Evolutionary conservation across 2,329 filamentous ascomycete genomes (phyloP), one percentile per base, ranked within the genome.

Genomic region (Xylariaceae sp.): DNA sequence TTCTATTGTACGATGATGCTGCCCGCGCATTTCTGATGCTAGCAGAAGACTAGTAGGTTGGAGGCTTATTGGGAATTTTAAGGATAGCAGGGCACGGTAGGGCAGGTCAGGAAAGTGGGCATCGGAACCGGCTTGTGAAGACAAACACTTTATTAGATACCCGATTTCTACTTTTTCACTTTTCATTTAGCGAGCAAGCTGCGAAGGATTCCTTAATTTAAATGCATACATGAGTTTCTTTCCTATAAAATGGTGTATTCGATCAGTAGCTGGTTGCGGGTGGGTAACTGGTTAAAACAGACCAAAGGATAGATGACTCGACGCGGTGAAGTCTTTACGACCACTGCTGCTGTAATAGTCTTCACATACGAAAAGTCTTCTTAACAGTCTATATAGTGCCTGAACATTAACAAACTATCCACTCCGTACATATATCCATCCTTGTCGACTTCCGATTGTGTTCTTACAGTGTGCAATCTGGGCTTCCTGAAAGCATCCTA

Each of bases 71-170:
- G 6, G 15, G 26, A 40, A 26, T 41, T 40, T 32, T 9, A 47
- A 32, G 40, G 37, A 40, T 8, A 33, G 33, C 7, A 46, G 49
- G 39, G 20, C 33, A 47, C 13, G 36, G 32, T 23, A n/a, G 50
- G 50, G 47, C 24, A 46, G 32, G 40, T 29, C 11, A 35, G 39
- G 46, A 30, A 23, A 47, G 39, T 45, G 24, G 48, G 53, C 50
- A 50, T 57, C 46, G 43, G 52, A 32, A 29, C 41, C 45, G 53
- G 40, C 49, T 51, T 37, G 26, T 16, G 29, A 47, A 37, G 46
- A 48, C 51, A 50, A 47, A 46, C 50, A 50, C 23, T 55, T 59
- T 45, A 57, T 32, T 52, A 54, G 58, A 61, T 61, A 61, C 58
- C 58, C 58, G 49, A 42, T 44, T 52, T 50, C 23, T 50, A 21